Conservation (phyloP, 2,329 filamentous ascomycete genomes). For the Penicillium sp. region DNA sequence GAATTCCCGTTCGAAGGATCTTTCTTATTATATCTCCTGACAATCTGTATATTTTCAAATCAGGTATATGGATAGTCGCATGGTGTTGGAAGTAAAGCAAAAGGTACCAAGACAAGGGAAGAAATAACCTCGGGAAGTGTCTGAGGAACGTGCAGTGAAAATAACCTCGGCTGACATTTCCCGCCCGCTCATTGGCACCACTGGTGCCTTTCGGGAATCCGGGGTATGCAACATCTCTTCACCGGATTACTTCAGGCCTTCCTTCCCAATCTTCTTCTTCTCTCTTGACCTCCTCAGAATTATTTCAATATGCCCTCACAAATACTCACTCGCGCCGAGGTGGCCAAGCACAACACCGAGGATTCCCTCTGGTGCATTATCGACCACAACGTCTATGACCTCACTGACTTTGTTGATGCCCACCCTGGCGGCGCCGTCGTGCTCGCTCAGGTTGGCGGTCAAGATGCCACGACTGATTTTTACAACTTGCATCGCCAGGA, state of each 20-base stretch:
- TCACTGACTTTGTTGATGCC: conserved; percentile 79
- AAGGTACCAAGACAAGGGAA: too few relatives aligned
- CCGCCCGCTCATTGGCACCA: conserved; percentile 11
- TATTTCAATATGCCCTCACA: conserved; percentile 19
- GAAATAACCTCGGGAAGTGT: background rate
- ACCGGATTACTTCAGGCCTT: background rate
- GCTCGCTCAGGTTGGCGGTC: conserved; percentile 74
- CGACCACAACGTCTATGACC: conserved; percentile 83
- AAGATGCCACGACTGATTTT: conserved; percentile 77
- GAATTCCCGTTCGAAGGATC: too few relatives aligned
- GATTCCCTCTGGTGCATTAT: conserved; percentile 81
- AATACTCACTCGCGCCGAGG: conserved; percentile 54
- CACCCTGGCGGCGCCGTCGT: conserved; percentile 82
- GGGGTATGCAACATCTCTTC: conserved; percentile 9
- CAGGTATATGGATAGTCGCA: too few relatives aligned
- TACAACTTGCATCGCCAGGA: conserved; percentile 92
- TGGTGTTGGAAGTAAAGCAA: too few relatives aligned
- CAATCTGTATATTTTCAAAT: too few relatives aligned
- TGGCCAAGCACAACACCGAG: conserved; percentile 72
- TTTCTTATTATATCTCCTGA: too few relatives aligned
- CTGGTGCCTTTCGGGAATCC: conserved; percentile 2
- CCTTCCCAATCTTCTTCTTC: background rate
- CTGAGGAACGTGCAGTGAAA: background rate
- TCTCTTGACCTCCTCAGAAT: background rate
- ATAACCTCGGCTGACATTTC: conserved; percentile 20